phyloP scores from a whole-genome alignment of 345 rosid genomes.

The Murraya paniculata region DNA sequence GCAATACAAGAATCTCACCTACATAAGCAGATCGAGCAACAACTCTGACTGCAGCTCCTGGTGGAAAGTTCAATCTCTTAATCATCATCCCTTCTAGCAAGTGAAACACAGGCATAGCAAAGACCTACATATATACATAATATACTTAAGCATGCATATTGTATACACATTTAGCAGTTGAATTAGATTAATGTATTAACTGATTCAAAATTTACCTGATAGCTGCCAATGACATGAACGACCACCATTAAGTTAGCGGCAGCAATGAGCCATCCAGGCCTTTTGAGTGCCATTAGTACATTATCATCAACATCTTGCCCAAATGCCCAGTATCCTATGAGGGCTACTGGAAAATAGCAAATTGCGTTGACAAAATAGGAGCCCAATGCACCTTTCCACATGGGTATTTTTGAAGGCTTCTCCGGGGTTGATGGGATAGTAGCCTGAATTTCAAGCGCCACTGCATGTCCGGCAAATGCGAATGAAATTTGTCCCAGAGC shows the following conservation, averaged over 20 bases:
- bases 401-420: conserved; percentile 72
- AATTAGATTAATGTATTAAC: no score
- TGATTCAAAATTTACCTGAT: conserved; percentile 40
- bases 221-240: conserved; percentile 91
- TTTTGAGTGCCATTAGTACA: conserved; percentile 57
- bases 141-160: not conserved
- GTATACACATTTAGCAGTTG: not conserved
- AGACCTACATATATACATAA: conserved; percentile 43
- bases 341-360: conserved; percentile 94
- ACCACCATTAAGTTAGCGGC: conserved; percentile 95
- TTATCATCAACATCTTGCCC: conserved; percentile 84
- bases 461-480: conserved; percentile 94
- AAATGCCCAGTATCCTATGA: conserved; percentile 80
- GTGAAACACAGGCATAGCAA: conserved; percentile 91
- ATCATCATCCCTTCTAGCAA: conserved; percentile 62
- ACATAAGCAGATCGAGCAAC: conserved; percentile 76
- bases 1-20: conserved; percentile 44
- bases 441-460: conserved; percentile 89
- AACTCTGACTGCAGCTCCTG: conserved; percentile 57
- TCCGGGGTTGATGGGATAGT: conserved; percentile 90
- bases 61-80: conserved; percentile 50
- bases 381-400: conserved; percentile 92
- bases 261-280: conserved; percentile 87
- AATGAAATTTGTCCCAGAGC: conserved; percentile 86
- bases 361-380: conserved; percentile 82